These are phyloP conservation scores for Chimonanthus praecox DNA, from an alignment of 164 flowering plant species.

Conservation along the genomic window DNA sequence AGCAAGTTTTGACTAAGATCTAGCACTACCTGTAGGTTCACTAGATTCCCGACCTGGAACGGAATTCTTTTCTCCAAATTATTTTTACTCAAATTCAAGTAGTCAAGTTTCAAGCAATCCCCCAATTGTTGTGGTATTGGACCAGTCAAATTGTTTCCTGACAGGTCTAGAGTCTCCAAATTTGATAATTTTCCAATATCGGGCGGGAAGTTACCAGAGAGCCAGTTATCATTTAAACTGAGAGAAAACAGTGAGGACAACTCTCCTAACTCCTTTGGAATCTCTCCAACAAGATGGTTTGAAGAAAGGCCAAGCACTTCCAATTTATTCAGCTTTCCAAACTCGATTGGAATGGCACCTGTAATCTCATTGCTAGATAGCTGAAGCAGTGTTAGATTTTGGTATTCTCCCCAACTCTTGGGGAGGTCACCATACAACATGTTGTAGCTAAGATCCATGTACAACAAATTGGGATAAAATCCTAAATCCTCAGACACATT, in stretches of 20 bases:
- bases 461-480: conserved; percentile 19
- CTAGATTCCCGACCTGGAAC: conserved; percentile 1
- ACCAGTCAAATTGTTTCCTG: neutral
- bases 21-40: neutral
- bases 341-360: conserved; percentile 21
- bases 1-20: conserved; percentile 2
- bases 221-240: neutral
- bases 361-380: conserved; percentile 7
- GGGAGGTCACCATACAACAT: conserved; percentile 28
- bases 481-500: conserved; percentile 27
- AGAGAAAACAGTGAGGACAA: neutral
- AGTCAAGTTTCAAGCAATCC: neutral
- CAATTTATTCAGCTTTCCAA: conserved; percentile 11
- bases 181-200: neutral
- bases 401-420: conserved; percentile 25
- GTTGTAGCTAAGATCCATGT: conserved; percentile 20
- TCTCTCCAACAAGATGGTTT: conserved; percentile 13
- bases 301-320: conserved; percentile 7
- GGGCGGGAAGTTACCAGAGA: neutral
- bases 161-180: neutral
- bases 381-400: conserved; percentile 8
- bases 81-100: conserved; percentile 1
- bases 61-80: conserved; percentile 1
- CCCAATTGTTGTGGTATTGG: neutral
- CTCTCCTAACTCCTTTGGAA: conserved; percentile 2